These are phyloP conservation scores for Lodderomyces elongisporus DNA, from an alignment of 1,139 yeast species.

Conservation along the genomic window DNA sequence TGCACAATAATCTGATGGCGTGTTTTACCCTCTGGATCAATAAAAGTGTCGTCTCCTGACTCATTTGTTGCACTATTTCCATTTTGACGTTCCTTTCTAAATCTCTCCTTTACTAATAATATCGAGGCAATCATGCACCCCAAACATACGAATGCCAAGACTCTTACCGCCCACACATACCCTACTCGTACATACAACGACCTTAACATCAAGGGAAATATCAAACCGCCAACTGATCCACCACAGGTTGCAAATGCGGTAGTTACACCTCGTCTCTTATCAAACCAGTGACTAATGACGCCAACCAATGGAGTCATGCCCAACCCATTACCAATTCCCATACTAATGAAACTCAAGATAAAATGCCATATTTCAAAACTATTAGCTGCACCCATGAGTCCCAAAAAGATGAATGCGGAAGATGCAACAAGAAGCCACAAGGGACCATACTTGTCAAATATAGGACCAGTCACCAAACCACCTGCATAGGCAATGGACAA, in stretches of 20 bases:
- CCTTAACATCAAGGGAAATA: slow-evolving; percentile 56
- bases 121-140: slow-evolving; percentile 37
- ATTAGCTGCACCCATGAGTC: slow-evolving; percentile 49
- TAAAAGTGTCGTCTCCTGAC: slow-evolving; percentile 1
- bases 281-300: slow-evolving; percentile 56
- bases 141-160: slow-evolving; percentile 46
- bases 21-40: background rate
- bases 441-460: slow-evolving; percentile 48
- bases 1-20: background rate
- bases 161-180: slow-evolving; percentile 58
- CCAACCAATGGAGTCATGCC: slow-evolving; percentile 55
- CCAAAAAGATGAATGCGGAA: slow-evolving; percentile 37
- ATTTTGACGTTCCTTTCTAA: slow-evolving; percentile 14
- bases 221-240: slow-evolving; percentile 59
- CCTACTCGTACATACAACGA: slow-evolving; percentile 50
- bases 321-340: slow-evolving; percentile 55
- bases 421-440: slow-evolving; percentile 40
- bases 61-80: slow-evolving; percentile 1
- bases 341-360: slow-evolving; percentile 45
- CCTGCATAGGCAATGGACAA: slow-evolving; percentile 52
- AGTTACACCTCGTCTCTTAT: slow-evolving; percentile 14
- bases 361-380: slow-evolving; percentile 50
- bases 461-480: slow-evolving; percentile 44
- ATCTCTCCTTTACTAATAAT: slow-evolving; percentile 45
- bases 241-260: slow-evolving; percentile 58